phyloP scores from a whole-genome alignment of 352 stramenopile genomes.

The Globisporangium spinosum region DNA sequence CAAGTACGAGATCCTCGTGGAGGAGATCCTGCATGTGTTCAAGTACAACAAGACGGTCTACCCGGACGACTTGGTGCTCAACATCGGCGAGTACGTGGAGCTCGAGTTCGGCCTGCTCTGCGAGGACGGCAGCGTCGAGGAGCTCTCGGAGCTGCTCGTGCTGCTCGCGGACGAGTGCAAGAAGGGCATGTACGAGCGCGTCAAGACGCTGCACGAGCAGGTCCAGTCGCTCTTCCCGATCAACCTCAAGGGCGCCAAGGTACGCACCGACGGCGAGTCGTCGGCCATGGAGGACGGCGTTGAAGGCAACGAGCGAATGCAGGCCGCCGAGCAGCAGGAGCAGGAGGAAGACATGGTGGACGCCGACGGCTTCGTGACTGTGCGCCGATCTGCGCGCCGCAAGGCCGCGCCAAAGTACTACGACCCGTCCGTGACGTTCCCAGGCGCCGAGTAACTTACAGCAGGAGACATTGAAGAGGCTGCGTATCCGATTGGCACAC shows the following conservation, averaged over 20 bases:
- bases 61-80: conserved; percentile 62
- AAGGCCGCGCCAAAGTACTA: conserved; percentile 71
- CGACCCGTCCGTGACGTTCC: conserved; percentile 71
- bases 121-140: conserved; percentile 75
- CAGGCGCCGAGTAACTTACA: conserved; percentile 55
- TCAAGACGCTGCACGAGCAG: conserved; percentile 69
- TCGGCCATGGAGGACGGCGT: conserved; percentile 30
- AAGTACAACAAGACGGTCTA: conserved; percentile 77
- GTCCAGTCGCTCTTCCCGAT: conserved; percentile 72
- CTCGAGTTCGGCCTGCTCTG: conserved; percentile 72
- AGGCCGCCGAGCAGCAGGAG: conserved; percentile 22
- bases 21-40: conserved; percentile 75
- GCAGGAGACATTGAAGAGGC: not conserved
- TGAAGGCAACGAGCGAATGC: conserved; percentile 15
- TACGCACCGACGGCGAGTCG: conserved; percentile 38
- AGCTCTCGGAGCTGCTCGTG: conserved; percentile 62
- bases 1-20: conserved; percentile 81
- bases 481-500: not conserved
- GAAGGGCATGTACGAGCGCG: conserved; percentile 59
- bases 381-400: conserved; percentile 65
- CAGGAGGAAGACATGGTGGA: conserved; percentile 42
- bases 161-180: conserved; percentile 77
- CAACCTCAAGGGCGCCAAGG: conserved; percentile 74
- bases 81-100: conserved; percentile 73
- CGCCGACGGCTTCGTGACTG: conserved; percentile 70